phyloP scores from a whole-genome alignment of 768 basidiomycete genomes.

The Rhizopogon roseolus region DNA sequence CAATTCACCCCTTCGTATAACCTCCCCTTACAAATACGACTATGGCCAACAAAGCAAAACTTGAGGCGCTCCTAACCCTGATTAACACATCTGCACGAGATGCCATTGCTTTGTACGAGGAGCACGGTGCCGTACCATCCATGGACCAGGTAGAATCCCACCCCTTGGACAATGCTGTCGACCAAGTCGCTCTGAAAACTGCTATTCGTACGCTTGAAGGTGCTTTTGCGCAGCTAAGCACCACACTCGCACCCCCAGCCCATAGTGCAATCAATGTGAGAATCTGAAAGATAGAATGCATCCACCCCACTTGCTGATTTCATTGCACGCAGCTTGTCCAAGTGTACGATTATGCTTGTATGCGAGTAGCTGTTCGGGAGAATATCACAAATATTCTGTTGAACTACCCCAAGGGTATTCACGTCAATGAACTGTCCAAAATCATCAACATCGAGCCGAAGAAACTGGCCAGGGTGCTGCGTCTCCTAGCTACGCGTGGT shows the following conservation, averaged over 20 bases:
- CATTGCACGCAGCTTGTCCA: slow-evolving; percentile 16
- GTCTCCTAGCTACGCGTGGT: slow-evolving; percentile 24
- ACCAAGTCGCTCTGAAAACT: slow-evolving; percentile 18
- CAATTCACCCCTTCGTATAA: neutral
- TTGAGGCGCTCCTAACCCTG: slow-evolving; percentile 24
- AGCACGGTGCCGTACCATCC: slow-evolving; percentile 23
- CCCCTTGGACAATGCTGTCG: slow-evolving; percentile 27
- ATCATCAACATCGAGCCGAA: slow-evolving; percentile 13
- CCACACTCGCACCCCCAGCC: slow-evolving; percentile 29
- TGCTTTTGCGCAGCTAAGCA: slow-evolving; percentile 30
- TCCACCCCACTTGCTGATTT: neutral
- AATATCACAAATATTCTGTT: slow-evolving; percentile 24
- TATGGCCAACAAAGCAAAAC: slow-evolving; percentile 13
- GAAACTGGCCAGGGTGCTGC: slow-evolving; percentile 27
- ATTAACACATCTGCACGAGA: slow-evolving; percentile 26
- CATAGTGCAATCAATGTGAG: slow-evolving; percentile 29
- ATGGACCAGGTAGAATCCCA: slow-evolving; percentile 30
- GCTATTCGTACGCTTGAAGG: slow-evolving; percentile 28
- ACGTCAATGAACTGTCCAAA: slow-evolving; percentile 23
- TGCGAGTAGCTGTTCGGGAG: slow-evolving; percentile 22
- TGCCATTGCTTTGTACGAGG: slow-evolving; percentile 30
- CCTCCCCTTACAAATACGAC: neutral
- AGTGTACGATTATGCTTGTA: slow-evolving; percentile 22
- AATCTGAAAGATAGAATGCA: neutral
- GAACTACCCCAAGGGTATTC: slow-evolving; percentile 24